Evolutionary conservation across 2,329 filamentous ascomycete species (phyloP).

Genomic region (Arthroderma sp.): DNA sequence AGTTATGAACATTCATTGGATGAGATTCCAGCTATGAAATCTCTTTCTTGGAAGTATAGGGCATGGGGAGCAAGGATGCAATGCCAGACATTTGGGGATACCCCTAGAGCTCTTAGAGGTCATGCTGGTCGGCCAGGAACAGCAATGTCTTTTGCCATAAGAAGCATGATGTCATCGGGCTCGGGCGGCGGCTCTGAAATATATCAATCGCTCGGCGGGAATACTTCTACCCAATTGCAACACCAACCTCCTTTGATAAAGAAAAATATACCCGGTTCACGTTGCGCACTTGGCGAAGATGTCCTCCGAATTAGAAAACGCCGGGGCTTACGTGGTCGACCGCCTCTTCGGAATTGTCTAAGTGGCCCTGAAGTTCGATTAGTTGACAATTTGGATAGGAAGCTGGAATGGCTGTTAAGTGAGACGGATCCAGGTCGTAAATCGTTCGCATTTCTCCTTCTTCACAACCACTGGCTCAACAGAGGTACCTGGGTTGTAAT

Average conservation of each 20-base stretch:
- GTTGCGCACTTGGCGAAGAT: background rate
- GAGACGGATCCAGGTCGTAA: constrained; percentile 31
- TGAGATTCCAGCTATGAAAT: background rate
- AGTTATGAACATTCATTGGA: background rate
- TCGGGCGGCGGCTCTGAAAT: background rate
- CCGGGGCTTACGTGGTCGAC: background rate
- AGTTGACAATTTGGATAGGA: constrained; percentile 26
- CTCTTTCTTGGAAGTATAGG: constrained; percentile 21
- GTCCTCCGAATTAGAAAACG: background rate
- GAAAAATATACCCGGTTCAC: background rate
- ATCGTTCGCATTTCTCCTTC: constrained; percentile 29
- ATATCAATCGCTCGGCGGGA: background rate
- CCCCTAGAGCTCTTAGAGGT: constrained; percentile 11
- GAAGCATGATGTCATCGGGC: constrained; percentile 14
- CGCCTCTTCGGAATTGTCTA: constrained; percentile 12
- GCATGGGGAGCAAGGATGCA: constrained; percentile 31
- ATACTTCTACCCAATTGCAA: background rate
- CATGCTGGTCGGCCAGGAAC: constrained; percentile 28
- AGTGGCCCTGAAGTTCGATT: constrained; percentile 29
- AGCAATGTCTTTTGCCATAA: constrained; percentile 22
- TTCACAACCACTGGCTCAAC: constrained; percentile 35
- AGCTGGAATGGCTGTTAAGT: constrained; percentile 28
- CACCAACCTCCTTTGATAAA: background rate
- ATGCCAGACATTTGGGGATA: constrained; percentile 18
- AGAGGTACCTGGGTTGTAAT: constrained; percentile 29